These are phyloP conservation scores for Reticulascus tulasneorum DNA, from an alignment of 2,329 filamentous ascomycete genomes.

Conservation along the genomic window DNA sequence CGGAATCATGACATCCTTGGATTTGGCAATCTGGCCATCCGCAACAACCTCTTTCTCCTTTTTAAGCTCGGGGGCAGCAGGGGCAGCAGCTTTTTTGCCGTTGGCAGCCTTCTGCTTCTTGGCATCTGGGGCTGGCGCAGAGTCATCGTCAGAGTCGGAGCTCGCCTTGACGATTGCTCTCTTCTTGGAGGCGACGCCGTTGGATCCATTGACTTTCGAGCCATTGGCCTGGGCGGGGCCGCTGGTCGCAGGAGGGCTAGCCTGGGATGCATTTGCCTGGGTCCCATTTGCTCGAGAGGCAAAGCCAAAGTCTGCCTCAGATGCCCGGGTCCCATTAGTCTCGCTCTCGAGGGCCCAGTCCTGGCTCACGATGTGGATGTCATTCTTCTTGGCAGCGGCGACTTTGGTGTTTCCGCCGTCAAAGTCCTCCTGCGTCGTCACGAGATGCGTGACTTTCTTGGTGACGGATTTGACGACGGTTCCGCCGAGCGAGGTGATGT, in stretches of 20 bases:
- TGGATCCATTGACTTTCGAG: constrained; percentile 12
- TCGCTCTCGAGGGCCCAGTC: constrained; percentile 61
- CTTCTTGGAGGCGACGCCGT: constrained; percentile 21
- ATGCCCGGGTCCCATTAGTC: constrained; percentile 31
- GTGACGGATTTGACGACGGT: constrained; percentile 42
- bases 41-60: constrained; percentile 31
- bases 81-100: constrained; percentile 2
- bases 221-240: constrained; percentile 5
- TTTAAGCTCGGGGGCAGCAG: background rate
- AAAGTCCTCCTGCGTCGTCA: constrained; percentile 52
- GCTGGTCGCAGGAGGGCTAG: constrained; percentile 2
- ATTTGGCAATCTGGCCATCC: constrained; percentile 43
- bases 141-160: constrained; percentile 15
- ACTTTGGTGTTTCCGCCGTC: constrained; percentile 48
- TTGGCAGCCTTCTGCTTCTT: constrained; percentile 24
- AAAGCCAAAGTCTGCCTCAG: constrained; percentile 26
- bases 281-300: constrained; percentile 3
- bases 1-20: constrained; percentile 42
- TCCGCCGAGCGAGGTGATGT: constrained; percentile 47
- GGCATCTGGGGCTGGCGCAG: constrained; percentile 20
- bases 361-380: constrained; percentile 52
- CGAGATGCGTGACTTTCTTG: constrained; percentile 49
- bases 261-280: constrained; percentile 2
- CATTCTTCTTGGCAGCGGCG: constrained; percentile 39
- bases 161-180: constrained; percentile 19